Conservation (phyloP, 495 filamentous ascomycete genomes). For the Podospora pseudoanserina region DNA sequence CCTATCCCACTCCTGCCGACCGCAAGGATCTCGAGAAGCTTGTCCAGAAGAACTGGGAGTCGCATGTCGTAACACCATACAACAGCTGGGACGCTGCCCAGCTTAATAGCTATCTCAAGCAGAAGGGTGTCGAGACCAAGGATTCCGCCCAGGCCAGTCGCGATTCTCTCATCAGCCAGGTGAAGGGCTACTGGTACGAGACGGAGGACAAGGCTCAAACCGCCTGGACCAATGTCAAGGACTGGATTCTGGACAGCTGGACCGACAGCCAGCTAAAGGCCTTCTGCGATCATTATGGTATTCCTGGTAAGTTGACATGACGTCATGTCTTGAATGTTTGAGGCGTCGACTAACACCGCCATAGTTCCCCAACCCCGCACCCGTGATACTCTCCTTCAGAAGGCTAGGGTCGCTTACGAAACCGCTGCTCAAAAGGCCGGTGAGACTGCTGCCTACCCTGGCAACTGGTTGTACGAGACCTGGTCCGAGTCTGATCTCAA, state of each 20-base stretch:
- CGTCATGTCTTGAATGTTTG: not conserved
- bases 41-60: constrained; percentile 85
- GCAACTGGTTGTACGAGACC: constrained; percentile 89
- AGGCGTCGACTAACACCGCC: not conserved
- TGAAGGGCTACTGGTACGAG: constrained; percentile 71
- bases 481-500: constrained; percentile 64
- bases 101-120: constrained; percentile 60
- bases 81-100: constrained; percentile 64
- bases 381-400: constrained; percentile 74
- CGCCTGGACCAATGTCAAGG: constrained; percentile 67
- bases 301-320: constrained; percentile 53
- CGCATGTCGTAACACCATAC: constrained; percentile 63
- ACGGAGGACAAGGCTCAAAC: constrained; percentile 67
- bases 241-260: constrained; percentile 94
- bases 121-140: constrained; percentile 66
- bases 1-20: constrained; percentile 79
- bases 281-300: constrained; percentile 83
- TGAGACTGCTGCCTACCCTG: constrained; percentile 78
- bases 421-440: constrained; percentile 75
- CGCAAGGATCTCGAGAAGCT: constrained; percentile 79
- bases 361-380: constrained; percentile 73
- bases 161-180: constrained; percentile 60
- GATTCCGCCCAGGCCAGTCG: constrained; percentile 59
- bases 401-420: constrained; percentile 78
- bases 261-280: constrained; percentile 72